Evolutionary conservation across 2,329 filamentous ascomycete species (phyloP), one percentile per base, ranked within the genome.

Genomic region (Incumbomyces lentus): DNA sequence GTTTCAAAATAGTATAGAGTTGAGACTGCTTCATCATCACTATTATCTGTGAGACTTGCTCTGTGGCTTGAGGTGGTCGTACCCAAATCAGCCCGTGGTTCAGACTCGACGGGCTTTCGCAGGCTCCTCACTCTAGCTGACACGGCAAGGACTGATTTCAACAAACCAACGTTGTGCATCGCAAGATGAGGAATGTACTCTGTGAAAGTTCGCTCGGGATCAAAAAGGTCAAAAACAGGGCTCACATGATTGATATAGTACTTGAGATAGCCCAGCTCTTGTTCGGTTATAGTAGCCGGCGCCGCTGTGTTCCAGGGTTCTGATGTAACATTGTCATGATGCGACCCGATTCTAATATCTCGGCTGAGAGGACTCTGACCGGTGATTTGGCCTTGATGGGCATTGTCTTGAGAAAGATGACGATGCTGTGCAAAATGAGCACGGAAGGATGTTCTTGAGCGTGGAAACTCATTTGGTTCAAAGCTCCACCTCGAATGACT

Each of bases 101-200:
- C 22, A 26, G 22, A 26, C 22, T 26, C 22, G 30, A 4, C 52
- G 44, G 53, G 19, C 72, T 63, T 2, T 68, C 71, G 41, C 71
- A 59, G 53, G 77, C 72, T 11, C 73, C 65, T 44, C 16, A 44
- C 34, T 8, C 41, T 31, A n/a, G 72, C 69, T 7, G 74, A 71
- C 2, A 79, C 63, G 1, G 76, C 76, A 3, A 79, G 62, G 5
- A 79, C 65, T 13, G 76, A 74, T 52, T 76, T 77, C 63, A 79
- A 68, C 2, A 79, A 55, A 1, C 76, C 76, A 19, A 70, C 62
- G 52, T 80, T 79, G 22, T 69, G 67, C 47, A 76, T 60, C 2
- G 72, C 69, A 44, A 65, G 48, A 53, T 65, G 60, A 13, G 62
- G 64, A 5, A 68, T 60, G 19, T 61, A 53, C 4, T 58, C 62